Percentiles rank a stretch among this genome's conserved stretches.
Conservation (phyloP, 1,139 yeast genomes). For the Saccharomycopsis hybrid region DNA sequence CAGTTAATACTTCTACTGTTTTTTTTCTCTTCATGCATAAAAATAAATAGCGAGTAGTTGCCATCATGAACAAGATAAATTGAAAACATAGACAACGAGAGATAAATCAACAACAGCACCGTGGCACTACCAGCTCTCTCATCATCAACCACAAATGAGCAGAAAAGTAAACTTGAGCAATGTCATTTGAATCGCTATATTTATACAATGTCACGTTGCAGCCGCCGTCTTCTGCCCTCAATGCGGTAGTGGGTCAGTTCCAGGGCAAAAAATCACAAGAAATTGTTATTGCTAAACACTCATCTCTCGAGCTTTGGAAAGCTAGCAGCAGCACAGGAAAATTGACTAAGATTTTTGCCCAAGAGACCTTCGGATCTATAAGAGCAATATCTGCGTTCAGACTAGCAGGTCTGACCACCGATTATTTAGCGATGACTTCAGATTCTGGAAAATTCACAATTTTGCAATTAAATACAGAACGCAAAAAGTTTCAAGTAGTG, state of each 20-base stretch:
- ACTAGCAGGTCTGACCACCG: slow-evolving; percentile 46
- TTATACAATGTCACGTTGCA: slow-evolving; percentile 66
- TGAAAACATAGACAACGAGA: too few relatives aligned
- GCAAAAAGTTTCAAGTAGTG: slow-evolving; percentile 40
- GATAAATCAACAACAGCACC: too few relatives aligned
- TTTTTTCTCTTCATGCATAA: too few relatives aligned
- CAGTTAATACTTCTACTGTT: too few relatives aligned
- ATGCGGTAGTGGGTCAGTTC: slow-evolving; percentile 64
- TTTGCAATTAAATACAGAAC: slow-evolving; percentile 40
- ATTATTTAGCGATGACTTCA: slow-evolving; percentile 61
- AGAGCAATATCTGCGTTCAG: slow-evolving; percentile 47
- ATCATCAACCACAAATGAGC: too few relatives aligned
- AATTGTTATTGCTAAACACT: slow-evolving; percentile 52
- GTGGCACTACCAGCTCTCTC: too few relatives aligned
- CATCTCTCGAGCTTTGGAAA: slow-evolving; percentile 45
- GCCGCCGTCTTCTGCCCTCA: slow-evolving; percentile 45
- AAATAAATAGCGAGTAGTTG: too few relatives aligned
- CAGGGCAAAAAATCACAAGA: slow-evolving; percentile 57
- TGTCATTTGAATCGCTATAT: slow-evolving; percentile 31
- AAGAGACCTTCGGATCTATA: slow-evolving; percentile 56
- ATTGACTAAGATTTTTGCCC: slow-evolving; percentile 37
- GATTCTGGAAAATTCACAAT: slow-evolving; percentile 75
- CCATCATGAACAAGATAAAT: too few relatives aligned
- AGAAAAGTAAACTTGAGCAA: too few relatives aligned
- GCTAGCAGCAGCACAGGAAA: slow-evolving; percentile 53